Evolutionary conservation across 805 yeast genomes (phyloP).

Genomic region (Kodamaea kakaduensis): DNA sequence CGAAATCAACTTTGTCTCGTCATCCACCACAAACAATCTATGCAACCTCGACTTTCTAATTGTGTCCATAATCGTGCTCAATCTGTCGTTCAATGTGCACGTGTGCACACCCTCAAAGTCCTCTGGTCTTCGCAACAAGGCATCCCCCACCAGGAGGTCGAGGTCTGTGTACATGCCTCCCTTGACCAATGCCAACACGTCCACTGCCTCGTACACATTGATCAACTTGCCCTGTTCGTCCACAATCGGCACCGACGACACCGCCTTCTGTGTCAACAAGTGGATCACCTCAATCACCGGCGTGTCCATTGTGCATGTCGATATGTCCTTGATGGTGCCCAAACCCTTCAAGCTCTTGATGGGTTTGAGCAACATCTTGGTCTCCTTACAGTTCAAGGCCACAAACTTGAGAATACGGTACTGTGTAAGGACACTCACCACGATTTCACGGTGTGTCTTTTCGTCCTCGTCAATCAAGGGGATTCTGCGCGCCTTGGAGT

Average conservation of each 20-base stretch:
- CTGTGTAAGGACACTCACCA: conserved; percentile 92
- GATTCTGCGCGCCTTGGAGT: conserved; percentile 84
- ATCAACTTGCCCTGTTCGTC: conserved; percentile 66
- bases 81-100: conserved; percentile 80
- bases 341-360: conserved; percentile 67
- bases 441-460: conserved; percentile 87
- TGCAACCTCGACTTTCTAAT: conserved; percentile 88
- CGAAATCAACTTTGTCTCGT: conserved; percentile 70
- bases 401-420: conserved; percentile 94
- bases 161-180: conserved; percentile 92
- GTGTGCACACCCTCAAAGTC: conserved; percentile 98
- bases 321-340: conserved; percentile 48
- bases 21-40: conserved; percentile 87
- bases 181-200: conserved; percentile 85
- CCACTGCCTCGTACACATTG: conserved; percentile 95
- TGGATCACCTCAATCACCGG: conserved; percentile 94
- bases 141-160: conserved; percentile 91
- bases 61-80: conserved; percentile 88
- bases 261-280: conserved; percentile 69
- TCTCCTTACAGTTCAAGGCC: conserved; percentile 92
- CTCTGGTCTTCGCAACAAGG: conserved; percentile 86
- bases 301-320: conserved; percentile 82
- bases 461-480: conserved; percentile 94
- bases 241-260: conserved; percentile 89
- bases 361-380: conserved; percentile 75